These are phyloP conservation scores for Fusarium scirpi DNA, from an alignment of 2,329 filamentous ascomycete genomes.

Conservation along the genomic window DNA sequence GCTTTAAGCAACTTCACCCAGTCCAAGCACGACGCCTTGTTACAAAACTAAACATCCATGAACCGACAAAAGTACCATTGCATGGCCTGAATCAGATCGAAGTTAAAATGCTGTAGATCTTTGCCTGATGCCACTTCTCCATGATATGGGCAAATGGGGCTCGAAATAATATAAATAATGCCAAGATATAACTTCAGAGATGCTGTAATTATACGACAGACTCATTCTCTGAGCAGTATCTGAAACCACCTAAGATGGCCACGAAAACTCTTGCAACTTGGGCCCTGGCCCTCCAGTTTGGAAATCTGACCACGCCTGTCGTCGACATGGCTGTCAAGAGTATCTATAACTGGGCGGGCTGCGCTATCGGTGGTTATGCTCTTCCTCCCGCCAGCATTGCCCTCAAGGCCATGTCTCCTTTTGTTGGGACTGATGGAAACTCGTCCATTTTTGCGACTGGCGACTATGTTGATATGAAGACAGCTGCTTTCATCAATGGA, in stretches of 20 bases:
- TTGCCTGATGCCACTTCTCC: too few relatives aligned
- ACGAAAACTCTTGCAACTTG: slow-evolving; percentile 6
- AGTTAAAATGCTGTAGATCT: too few relatives aligned
- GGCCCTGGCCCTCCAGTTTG: slow-evolving; percentile 5
- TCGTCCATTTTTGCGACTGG: slow-evolving; percentile 1
- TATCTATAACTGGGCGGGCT: slow-evolving; percentile 10
- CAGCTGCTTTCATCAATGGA: background rate
- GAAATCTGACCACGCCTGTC: background rate
- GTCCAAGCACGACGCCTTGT: too few relatives aligned
- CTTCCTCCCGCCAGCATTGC: background rate
- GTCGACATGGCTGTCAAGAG: background rate
- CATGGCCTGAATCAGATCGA: too few relatives aligned
- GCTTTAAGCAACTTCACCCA: too few relatives aligned
- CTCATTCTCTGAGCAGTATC: too few relatives aligned
- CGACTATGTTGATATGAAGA: background rate
- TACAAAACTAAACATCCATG: too few relatives aligned
- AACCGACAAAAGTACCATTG: too few relatives aligned
- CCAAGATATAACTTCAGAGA: too few relatives aligned
- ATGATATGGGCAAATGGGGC: too few relatives aligned
- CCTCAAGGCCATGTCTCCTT: background rate
- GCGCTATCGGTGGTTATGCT: slow-evolving; percentile 9
- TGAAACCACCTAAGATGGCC: background rate
- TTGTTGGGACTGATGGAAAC: background rate
- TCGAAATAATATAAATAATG: too few relatives aligned
- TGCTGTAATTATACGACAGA: too few relatives aligned